Evolutionary conservation across 2,329 filamentous ascomycete genomes (phyloP).

Genomic region (Aspergillus bombycis): DNA sequence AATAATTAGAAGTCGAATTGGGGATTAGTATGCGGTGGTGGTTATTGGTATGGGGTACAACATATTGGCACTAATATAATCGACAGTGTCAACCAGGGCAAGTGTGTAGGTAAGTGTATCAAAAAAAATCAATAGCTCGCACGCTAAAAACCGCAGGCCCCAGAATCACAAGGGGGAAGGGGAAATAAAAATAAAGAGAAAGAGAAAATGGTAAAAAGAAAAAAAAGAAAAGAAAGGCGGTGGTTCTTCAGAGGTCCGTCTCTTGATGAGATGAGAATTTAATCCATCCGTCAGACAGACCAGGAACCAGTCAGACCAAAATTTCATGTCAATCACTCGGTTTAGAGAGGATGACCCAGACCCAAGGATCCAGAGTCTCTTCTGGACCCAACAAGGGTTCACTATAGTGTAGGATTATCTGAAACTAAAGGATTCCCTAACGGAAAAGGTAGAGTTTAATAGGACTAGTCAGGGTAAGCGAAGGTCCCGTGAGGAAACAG

Average conservation of each 20-base stretch:
- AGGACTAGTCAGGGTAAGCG: background rate
- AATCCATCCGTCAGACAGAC: background rate
- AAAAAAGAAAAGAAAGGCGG: background rate
- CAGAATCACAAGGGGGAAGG: background rate
- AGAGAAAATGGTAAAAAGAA: background rate
- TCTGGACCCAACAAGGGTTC: slow-evolving; percentile 18
- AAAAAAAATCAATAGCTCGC: slow-evolving; percentile 2
- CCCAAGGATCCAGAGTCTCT: slow-evolving; percentile 21
- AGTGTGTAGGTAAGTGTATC: background rate
- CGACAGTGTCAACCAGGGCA: background rate
- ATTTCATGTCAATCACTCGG: background rate
- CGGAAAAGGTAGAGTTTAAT: background rate
- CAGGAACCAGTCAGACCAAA: slow-evolving; percentile 3
- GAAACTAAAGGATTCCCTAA: slow-evolving; percentile 5
- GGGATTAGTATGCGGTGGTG: background rate
- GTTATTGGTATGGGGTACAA: slow-evolving; percentile 3
- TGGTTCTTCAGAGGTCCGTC: background rate
- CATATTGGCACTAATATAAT: slow-evolving; percentile 5
- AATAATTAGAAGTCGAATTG: background rate
- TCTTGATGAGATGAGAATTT: background rate
- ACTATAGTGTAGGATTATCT: slow-evolving; percentile 1
- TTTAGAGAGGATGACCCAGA: slow-evolving; percentile 13
- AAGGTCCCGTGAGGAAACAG: background rate
- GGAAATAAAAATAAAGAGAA: background rate
- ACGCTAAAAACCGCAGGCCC: background rate